These are phyloP conservation scores for Pythium chondricola DNA, from an alignment of 352 stramenopile species.

Conservation along the genomic window DNA sequence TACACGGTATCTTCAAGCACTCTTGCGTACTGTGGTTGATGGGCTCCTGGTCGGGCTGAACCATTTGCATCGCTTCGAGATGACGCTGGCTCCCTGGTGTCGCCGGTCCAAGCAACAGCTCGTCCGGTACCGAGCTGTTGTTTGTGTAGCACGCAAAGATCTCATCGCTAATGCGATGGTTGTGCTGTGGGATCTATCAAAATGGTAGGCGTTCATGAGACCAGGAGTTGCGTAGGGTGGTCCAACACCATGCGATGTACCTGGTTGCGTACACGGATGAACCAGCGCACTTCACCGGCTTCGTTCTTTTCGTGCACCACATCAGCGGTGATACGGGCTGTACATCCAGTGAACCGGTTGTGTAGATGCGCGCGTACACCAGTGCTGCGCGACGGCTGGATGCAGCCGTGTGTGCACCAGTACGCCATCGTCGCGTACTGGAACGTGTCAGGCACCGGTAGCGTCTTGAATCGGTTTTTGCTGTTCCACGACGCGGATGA, in stretches of 20 bases:
- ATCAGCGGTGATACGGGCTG: conserved; percentile 62
- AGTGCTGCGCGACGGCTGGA: conserved; percentile 63
- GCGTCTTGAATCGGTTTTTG: conserved; percentile 71
- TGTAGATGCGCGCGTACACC: conserved; percentile 70
- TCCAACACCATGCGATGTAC: conserved; percentile 8
- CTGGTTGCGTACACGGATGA: conserved; percentile 74
- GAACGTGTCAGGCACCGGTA: conserved; percentile 58
- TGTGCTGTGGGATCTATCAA: conserved; percentile 60
- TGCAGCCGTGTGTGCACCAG: conserved; percentile 80
- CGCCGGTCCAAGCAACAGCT: conserved; percentile 38
- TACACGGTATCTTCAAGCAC: too few species aligned
- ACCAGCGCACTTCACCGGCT: conserved; percentile 44
- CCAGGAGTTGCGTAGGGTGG: too few species aligned
- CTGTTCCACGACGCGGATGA: conserved; percentile 70
- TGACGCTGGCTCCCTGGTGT: background rate
- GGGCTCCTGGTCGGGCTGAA: background rate
- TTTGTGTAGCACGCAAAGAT: conserved; percentile 77
- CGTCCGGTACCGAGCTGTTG: conserved; percentile 73
- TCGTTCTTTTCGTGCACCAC: conserved; percentile 61
- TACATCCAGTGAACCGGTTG: conserved; percentile 76
- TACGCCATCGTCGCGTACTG: conserved; percentile 82
- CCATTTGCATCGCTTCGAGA: background rate
- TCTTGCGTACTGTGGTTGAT: too few species aligned
- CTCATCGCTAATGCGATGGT: conserved; percentile 70
- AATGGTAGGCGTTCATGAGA: background rate